Evolutionary conservation across 2,329 filamentous ascomycete species (phyloP), one percentile per base, ranked within the genome.

Genomic region (Exophiala sideris): DNA sequence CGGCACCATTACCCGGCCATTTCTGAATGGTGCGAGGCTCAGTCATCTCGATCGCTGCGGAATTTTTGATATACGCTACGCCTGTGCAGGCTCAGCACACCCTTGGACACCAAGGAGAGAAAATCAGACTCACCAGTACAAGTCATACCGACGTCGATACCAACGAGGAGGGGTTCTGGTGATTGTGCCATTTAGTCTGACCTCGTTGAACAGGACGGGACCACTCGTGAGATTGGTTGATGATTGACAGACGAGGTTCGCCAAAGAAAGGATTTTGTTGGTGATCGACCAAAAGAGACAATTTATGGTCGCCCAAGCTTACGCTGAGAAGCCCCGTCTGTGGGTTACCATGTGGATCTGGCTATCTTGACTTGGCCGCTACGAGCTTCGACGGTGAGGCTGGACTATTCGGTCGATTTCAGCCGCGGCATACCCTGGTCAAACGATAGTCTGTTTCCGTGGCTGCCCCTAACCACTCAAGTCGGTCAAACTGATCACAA

Each of bases 21-120:
- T 67, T 65, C 48, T 70, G 68, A 32, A 71, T 66, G 8, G 65
- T 65, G 41, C 65, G 67, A 1, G 69, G 69, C 9, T 65, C 59
- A 35, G 56, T 41, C 68, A 68, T 71, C 59, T 68, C 65, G 20
- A 69, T 68, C 10, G 56, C 64, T 46, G 56, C 64, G 4, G 68
- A 68, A 53, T 38, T 14, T 12, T 38, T 48, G 34, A 48, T 48
- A 20, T 69, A 71, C 18, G 68, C 68, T 24, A 70, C 68, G 5
- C 67, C 68, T 48, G 36, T 65, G 64, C 57, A 57, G 33, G 33
- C 61, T 63, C 48, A n/a, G 35, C 11, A 53, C 14, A 16, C n/a
- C 3, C 10, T 21, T 9, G 7, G 10, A 34, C n/a, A 9, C 10
- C 21, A 14, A 33, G 34, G 49, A 7, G 21, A 34, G 16, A 20